Evolutionary conservation across 345 rosid genomes (phyloP), one percentile per base, ranked within the genome.

Genomic region (Firmiana major): DNA sequence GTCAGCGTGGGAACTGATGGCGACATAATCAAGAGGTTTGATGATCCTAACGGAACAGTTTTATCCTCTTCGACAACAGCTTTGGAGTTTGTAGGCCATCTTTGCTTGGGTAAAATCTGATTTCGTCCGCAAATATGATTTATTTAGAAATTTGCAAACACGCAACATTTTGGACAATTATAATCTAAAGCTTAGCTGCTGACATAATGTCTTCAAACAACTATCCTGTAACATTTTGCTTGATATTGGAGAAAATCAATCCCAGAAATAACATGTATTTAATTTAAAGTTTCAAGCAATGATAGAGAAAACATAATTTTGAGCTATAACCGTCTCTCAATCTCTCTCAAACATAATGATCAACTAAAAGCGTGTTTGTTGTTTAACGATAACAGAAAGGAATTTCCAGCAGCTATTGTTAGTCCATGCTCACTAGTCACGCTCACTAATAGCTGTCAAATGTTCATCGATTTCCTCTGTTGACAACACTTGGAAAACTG

Each of bases 401-500:
- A 16, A 31, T 63, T 54, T 36, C n/a, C 40, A 68, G 42, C 65
- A 75, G 58, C 68, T 31, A 43, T 21, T 48, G 31, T 26, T 57
- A 31, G 53, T 57, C 26, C 42, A 53, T 15, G 21, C 64, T 63
- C 58, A 77, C 84, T 81, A 92, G 84, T 90, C 97, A 6, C 95
- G 95, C 83, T 92, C 95, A 74, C 89, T 89, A 40, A 92, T 92
- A 75, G 93, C 97, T 13, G 95, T 92, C 86, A 91, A 83, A 78
- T 92, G 97, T 70, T 91, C 97, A 36, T 92, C 95, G 0, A 92
- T 91, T 79, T 92, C 97, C 74, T 86, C 97, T 0, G 90, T 88
- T 69, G 87, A 83, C 85, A 92, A 71, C 31, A 77, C 86, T 55
- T 83, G 87, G 81, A 92, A 92, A 79, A 85, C 78, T 17, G 77